Percentiles rank a stretch among this genome's conserved stretches.
These are phyloP conservation scores for Coniella vitis DNA, from an alignment of 2,329 filamentous ascomycete species.

Conservation along the genomic window DNA sequence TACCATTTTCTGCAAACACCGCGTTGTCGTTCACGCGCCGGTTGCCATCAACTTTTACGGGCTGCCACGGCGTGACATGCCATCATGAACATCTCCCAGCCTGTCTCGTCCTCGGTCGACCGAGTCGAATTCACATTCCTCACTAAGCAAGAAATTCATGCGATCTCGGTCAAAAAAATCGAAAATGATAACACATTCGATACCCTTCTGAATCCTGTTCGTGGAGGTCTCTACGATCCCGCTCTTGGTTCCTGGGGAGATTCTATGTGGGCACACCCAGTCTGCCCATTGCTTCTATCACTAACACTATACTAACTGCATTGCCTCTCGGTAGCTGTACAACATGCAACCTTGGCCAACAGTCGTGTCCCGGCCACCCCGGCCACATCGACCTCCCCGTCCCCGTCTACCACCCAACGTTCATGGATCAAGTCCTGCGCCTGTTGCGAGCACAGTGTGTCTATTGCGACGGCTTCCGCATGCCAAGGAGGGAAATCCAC, in stretches of 20 bases:
- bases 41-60: not conserved
- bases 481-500: constrained; percentile 70
- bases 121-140: constrained; percentile 88
- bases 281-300: not conserved
- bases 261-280: constrained; percentile 54
- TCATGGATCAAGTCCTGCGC: constrained; percentile 85
- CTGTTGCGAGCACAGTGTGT: constrained; percentile 81
- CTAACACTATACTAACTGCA: not conserved
- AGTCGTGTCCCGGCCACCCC: constrained; percentile 82
- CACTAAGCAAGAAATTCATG: constrained; percentile 72
- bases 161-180: constrained; percentile 88
- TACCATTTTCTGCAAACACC: not conserved
- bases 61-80: constrained; percentile 4
- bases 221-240: constrained; percentile 86
- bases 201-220: constrained; percentile 78
- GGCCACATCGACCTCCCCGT: constrained; percentile 94
- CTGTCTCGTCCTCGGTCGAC: constrained; percentile 74
- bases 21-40: not conserved
- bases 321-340: constrained; percentile 56
- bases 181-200: constrained; percentile 94
- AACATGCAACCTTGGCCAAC: constrained; percentile 80
- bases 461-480: constrained; percentile 82
- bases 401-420: constrained; percentile 92
- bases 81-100: constrained; percentile 67
- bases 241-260: constrained; percentile 88